These are phyloP conservation scores for Eutrema japonicum DNA, from an alignment of 345 rosid genomes.

Conservation along the genomic window DNA sequence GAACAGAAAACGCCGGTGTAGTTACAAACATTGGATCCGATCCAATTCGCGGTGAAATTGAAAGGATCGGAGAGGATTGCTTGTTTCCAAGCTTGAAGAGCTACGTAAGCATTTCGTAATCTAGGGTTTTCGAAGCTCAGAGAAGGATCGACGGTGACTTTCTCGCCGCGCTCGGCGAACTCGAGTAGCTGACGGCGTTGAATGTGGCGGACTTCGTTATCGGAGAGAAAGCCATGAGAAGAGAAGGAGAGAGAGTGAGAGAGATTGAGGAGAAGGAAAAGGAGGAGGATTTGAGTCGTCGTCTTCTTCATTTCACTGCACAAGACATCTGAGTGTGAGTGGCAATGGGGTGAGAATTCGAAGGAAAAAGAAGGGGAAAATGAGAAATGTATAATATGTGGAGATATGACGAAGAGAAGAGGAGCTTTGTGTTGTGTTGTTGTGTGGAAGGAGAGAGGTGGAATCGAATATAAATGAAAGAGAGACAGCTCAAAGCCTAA, in stretches of 20 bases:
- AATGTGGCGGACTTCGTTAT: conserved; percentile 63
- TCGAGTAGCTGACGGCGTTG: conserved; percentile 83
- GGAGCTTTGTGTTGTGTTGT: conserved; percentile 38
- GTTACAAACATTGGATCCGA: conserved; percentile 62
- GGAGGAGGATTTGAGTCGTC: conserved; percentile 39
- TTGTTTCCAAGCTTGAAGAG: conserved; percentile 84
- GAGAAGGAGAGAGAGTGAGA: conserved; percentile 41
- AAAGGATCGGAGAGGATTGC: conserved; percentile 78
- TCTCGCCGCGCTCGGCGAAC: conserved; percentile 73
- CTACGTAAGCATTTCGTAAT: conserved; percentile 65
- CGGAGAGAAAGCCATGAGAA: conserved; percentile 57
- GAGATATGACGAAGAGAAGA: conserved; percentile 43
- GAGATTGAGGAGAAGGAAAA: conserved; percentile 38
- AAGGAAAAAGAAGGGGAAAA: conserved; percentile 27
- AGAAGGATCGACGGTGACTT: conserved; percentile 65
- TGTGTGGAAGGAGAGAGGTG: conserved; percentile 25
- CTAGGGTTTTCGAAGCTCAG: conserved; percentile 63
- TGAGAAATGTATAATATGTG: conserved; percentile 13
- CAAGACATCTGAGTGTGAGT: conserved; percentile 58
- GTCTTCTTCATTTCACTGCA: conserved; percentile 81
- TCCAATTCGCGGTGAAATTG: conserved; percentile 64
- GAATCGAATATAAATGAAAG: conserved; percentile 33
- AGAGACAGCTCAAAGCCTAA: conserved; percentile 62
- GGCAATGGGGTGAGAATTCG: conserved; percentile 24
- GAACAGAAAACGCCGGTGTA: conserved; percentile 67